Evolutionary conservation across 2,329 filamentous ascomycete genomes (phyloP).

Genomic region (Penicillium concentricum): DNA sequence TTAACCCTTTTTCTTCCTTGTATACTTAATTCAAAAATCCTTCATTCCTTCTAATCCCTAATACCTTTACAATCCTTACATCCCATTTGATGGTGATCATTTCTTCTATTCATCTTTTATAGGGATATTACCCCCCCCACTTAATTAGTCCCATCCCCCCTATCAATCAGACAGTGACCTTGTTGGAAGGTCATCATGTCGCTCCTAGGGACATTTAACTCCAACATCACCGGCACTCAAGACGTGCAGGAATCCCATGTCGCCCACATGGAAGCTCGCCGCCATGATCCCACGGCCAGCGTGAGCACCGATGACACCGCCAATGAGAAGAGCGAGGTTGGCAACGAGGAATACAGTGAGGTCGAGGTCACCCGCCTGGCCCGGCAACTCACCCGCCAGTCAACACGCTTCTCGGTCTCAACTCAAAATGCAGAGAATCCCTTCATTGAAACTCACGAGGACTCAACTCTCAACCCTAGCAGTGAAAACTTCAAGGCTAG

Average conservation of each 20-base stretch:
- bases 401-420: slow-evolving; percentile 29
- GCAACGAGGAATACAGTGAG: slow-evolving; percentile 28
- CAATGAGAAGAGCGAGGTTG: slow-evolving; percentile 22
- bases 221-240: slow-evolving; percentile 22
- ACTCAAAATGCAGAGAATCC: slow-evolving; percentile 32
- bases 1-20: neutral
- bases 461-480: slow-evolving; percentile 45
- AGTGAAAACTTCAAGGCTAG: slow-evolving; percentile 46
- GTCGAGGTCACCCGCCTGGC: slow-evolving; percentile 36
- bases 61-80: neutral
- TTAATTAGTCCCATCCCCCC: neutral
- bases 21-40: neutral
- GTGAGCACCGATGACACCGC: slow-evolving; percentile 30
- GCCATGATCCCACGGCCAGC: slow-evolving; percentile 22
- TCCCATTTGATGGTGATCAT: neutral
- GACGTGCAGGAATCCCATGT: neutral
- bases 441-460: slow-evolving; percentile 34
- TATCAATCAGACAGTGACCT: neutral
- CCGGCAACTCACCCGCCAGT: slow-evolving; percentile 36
- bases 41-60: neutral
- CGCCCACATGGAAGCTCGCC: slow-evolving; percentile 11
- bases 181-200: slow-evolving; percentile 29
- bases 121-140: neutral
- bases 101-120: neutral
- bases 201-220: slow-evolving; percentile 35